Conservation (phyloP, 306 rosid species). For the Chamaecrista fasciculata region DNA sequence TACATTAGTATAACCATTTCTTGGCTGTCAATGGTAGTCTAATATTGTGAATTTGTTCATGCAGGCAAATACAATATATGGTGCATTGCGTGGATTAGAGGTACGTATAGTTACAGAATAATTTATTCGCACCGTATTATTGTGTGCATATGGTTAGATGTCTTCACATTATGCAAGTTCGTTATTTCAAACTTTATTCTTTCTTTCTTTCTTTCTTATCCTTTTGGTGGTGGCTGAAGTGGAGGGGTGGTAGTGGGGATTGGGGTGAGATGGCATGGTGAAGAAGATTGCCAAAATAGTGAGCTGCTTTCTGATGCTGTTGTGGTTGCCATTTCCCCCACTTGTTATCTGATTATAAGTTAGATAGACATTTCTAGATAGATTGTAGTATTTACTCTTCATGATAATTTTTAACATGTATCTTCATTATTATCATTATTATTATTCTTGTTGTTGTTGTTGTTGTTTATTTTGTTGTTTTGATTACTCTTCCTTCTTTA, state of each 20-base stretch:
- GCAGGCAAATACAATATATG: constrained; percentile 51
- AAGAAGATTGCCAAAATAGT: constrained; percentile 9
- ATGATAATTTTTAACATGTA: neutral
- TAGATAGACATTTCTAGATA: constrained; percentile 7
- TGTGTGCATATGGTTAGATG: neutral
- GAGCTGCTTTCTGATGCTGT: constrained; percentile 19
- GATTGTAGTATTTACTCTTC: neutral
- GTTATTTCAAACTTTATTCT: constrained; percentile 9
- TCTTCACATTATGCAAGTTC: neutral
- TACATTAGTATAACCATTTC: constrained; percentile 13
- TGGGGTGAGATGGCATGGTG: constrained; percentile 3
- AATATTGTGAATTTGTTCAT: constrained; percentile 20
- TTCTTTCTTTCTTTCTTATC: neutral
- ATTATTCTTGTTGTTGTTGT: no score
- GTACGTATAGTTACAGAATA: constrained; percentile 23
- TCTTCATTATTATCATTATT: constrained; percentile 18
- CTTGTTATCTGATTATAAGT: constrained; percentile 8
- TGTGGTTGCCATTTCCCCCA: neutral
- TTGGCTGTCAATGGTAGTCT: constrained; percentile 9
- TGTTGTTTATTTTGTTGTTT: constrained; percentile 7
- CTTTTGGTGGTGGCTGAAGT: constrained; percentile 11
- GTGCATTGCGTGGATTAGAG: constrained; percentile 54
- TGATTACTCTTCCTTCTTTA: neutral
- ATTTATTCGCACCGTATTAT: neutral
- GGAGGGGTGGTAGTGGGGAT: neutral